Percentiles rank a stretch among this genome's conserved stretches.
Conservation (phyloP, 116 monocot genomes). For the Cymodocea nodosa region DNA sequence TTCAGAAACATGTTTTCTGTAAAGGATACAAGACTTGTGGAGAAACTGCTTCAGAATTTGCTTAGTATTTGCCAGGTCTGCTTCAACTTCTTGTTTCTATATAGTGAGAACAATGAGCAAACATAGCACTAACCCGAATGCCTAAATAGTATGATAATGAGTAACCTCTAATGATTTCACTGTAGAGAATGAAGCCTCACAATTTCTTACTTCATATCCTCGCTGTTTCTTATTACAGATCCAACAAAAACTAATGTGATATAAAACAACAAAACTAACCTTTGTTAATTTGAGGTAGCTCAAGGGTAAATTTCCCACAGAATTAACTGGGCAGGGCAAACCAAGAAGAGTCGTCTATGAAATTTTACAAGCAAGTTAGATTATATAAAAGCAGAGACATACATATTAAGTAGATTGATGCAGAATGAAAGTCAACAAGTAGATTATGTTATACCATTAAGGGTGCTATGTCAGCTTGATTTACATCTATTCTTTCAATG, state of each 20-base stretch:
- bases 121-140: not conserved
- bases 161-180: not conserved
- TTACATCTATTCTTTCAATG: slow-evolving; percentile 76
- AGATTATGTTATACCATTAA: slow-evolving; percentile 38
- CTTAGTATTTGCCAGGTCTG: slow-evolving; percentile 76
- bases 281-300: slow-evolving; percentile 51
- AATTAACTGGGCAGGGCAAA: slow-evolving; percentile 85
- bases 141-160: not conserved
- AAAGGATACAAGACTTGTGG: slow-evolving; percentile 83
- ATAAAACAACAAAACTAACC: slow-evolving; percentile 25
- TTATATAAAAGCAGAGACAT: not conserved
- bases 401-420: not conserved
- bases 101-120: not conserved
- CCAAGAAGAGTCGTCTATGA: slow-evolving; percentile 83
- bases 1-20: not conserved
- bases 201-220: too few relatives aligned
- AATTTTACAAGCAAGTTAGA: slow-evolving; percentile 4
- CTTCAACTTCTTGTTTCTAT: slow-evolving; percentile 78
- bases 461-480: slow-evolving; percentile 94
- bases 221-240: not conserved
- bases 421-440: not conserved
- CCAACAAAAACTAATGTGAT: not conserved
- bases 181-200: too few relatives aligned
- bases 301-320: slow-evolving; percentile 74
- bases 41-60: slow-evolving; percentile 93